Evolutionary conservation across 2,329 filamentous ascomycete genomes (phyloP).

Genomic region (Coniochaeta sp.): DNA sequence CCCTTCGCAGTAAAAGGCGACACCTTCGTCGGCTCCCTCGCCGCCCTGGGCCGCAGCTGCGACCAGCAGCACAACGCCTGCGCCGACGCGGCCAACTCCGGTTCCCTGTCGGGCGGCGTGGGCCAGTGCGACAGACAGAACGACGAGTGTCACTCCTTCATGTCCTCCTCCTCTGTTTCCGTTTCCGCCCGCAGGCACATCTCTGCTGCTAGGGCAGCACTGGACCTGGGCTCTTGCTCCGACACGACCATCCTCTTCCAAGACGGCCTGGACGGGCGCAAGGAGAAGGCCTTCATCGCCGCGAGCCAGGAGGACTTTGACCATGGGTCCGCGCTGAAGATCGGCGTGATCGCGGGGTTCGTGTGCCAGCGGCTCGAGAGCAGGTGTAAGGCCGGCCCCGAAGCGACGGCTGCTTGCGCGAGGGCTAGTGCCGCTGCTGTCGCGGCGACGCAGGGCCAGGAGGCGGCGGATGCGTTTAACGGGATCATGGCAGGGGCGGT

Average conservation of each 20-base stretch:
- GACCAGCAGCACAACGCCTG: slow-evolving; percentile 4
- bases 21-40: neutral
- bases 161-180: neutral
- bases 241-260: slow-evolving; percentile 35
- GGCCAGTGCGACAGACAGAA: slow-evolving; percentile 2
- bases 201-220: slow-evolving; percentile 3
- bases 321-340: slow-evolving; percentile 39
- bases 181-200: neutral
- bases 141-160: neutral
- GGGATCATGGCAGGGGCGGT: slow-evolving; percentile 13
- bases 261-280: slow-evolving; percentile 35
- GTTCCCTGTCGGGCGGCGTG: slow-evolving; percentile 4
- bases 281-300: slow-evolving; percentile 32
- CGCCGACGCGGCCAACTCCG: slow-evolving; percentile 4
- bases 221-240: slow-evolving; percentile 32
- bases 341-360: slow-evolving; percentile 39
- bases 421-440: slow-evolving; percentile 19
- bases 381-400: slow-evolving; percentile 24
- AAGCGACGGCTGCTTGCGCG: slow-evolving; percentile 16
- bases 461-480: slow-evolving; percentile 26
- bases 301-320: slow-evolving; percentile 32
- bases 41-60: slow-evolving; percentile 5
- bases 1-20: neutral
- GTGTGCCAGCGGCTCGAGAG: slow-evolving; percentile 35
- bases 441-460: slow-evolving; percentile 22